Conservation (phyloP, 2,329 filamentous ascomycete species). For the Trichoderma polysporum region DNA sequence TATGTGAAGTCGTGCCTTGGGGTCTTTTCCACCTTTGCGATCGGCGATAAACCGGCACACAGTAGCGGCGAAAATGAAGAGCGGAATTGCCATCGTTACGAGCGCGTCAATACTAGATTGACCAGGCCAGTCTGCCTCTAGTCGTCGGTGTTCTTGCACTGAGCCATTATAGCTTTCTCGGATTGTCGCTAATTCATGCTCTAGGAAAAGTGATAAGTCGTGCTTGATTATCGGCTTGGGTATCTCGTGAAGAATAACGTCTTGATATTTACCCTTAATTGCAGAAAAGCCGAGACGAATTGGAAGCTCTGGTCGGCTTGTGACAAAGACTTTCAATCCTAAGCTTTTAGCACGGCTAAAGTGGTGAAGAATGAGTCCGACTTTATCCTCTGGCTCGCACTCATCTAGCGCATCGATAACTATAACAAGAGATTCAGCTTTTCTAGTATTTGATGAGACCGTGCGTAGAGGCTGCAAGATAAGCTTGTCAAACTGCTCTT, state of each 20-base stretch:
- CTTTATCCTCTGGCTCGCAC: background rate
- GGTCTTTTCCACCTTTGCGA: slow-evolving; percentile 21
- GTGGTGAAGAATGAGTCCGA: background rate
- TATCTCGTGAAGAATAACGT: background rate
- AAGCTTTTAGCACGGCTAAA: background rate
- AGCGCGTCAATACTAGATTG: slow-evolving; percentile 14
- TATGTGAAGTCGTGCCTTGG: slow-evolving; percentile 25
- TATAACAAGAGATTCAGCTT: background rate
- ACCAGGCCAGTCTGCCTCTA: slow-evolving; percentile 20
- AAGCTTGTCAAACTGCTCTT: background rate
- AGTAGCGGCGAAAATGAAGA: slow-evolving; percentile 40
- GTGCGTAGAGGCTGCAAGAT: background rate
- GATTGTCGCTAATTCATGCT: background rate
- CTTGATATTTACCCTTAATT: slow-evolving; percentile 23
- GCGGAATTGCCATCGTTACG: slow-evolving; percentile 31
- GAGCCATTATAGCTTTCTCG: background rate
- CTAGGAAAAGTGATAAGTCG: background rate
- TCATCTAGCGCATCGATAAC: background rate
- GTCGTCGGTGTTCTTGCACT: background rate
- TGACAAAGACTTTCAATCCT: slow-evolving; percentile 39
- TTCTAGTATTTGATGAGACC: background rate
- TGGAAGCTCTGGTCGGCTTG: slow-evolving; percentile 42
- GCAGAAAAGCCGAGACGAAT: slow-evolving; percentile 38
- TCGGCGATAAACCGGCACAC: slow-evolving; percentile 32
- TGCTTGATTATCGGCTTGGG: background rate